Evolutionary conservation across 139 green algal genomes (phyloP), one percentile per base, ranked within the genome.

Genomic region (Chlorella vulgaris): DNA sequence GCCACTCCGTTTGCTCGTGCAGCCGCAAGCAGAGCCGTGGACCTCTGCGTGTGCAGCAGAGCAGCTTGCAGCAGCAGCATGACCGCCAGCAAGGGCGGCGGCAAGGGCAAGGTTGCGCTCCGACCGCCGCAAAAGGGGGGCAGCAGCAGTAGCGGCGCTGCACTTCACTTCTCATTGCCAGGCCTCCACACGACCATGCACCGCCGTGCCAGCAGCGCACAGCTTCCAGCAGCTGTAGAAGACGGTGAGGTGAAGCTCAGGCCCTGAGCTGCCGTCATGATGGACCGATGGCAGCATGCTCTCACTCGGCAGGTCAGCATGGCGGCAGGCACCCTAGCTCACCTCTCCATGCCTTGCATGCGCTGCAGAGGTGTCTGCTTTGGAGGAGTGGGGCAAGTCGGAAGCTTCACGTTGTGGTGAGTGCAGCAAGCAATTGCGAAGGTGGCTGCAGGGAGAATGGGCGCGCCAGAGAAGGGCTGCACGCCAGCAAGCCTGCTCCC

Each of bases 361-460:
- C 18, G 0, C 39, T n/a, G 42, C 76, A 74, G 43, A 65, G 42
- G 42, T 81, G 61, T 28, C 31, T 26, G 26, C 13, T 1, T 31
- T 74, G 42, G 43, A 81, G 74, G 69, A 80, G 73, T 85, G 80
- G 80, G 80, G 73, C 53, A 69, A 60, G 51, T 61, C 82, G 47
- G 80, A 85, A 39, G 80, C 80, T 2, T 31, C 63, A 24, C 75
- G 74, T 29, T 86, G 82, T 55, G 82, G 84, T 28, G 43, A 19
- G n/a, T n/a, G n/a, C n/a, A n/a, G n/a, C n/a, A n/a, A n/a, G n/a
- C n/a, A 38, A 15, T 31, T 40, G 2, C 13, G 29, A 29, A 8
- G 15, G 31, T 15, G 4, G 2, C 8, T 4, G 6, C 31, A 43
- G 18, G 63, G 2, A n/a, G 31, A 4, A 21, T n/a, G 31, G 18